Percentiles rank a stretch among this genome's conserved stretches.
These are phyloP conservation scores for Clarireedia paspali DNA, from an alignment of 2,329 filamentous ascomycete species.

Conservation along the genomic window DNA sequence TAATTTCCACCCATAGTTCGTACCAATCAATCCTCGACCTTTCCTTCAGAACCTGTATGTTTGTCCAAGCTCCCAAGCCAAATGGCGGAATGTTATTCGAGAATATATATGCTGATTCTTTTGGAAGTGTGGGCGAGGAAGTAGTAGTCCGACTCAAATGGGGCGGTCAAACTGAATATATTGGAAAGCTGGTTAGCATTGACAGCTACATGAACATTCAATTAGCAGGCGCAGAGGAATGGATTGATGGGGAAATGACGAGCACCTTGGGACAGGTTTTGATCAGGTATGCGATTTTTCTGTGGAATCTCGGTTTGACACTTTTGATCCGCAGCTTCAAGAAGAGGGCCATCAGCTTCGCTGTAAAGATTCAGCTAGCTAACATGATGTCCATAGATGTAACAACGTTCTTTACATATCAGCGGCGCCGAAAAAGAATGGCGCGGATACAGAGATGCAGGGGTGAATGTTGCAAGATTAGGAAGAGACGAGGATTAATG, in stretches of 20 bases:
- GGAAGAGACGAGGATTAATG: neutral
- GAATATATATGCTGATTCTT: slow-evolving; percentile 7
- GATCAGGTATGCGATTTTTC: slow-evolving; percentile 59
- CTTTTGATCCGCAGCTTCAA: neutral
- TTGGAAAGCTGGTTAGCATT: slow-evolving; percentile 82
- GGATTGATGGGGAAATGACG: slow-evolving; percentile 77
- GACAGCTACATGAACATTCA: slow-evolving; percentile 99
- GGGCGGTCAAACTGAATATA: slow-evolving; percentile 89
- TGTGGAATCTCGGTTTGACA: neutral
- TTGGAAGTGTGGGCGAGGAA: slow-evolving; percentile 71
- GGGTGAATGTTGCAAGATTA: slow-evolving; percentile 25
- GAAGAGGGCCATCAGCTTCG: neutral
- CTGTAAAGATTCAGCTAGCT: neutral
- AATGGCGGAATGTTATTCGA: neutral
- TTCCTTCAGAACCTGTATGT: slow-evolving; percentile 88
- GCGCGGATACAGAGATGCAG: slow-evolving; percentile 51
- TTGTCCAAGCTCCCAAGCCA: slow-evolving; percentile 1
- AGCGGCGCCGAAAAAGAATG: slow-evolving; percentile 42
- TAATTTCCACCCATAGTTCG: slow-evolving; percentile 47
- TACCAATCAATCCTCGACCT: slow-evolving; percentile 92
- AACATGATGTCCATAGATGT: slow-evolving; percentile 46
- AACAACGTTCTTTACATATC: slow-evolving; percentile 97
- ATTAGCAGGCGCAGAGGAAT: slow-evolving; percentile 84
- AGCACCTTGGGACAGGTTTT: slow-evolving; percentile 84
- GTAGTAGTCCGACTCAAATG: slow-evolving; percentile 93